Conservation (phyloP, 2,329 filamentous ascomycete genomes). For the Cladosporium sp. region DNA sequence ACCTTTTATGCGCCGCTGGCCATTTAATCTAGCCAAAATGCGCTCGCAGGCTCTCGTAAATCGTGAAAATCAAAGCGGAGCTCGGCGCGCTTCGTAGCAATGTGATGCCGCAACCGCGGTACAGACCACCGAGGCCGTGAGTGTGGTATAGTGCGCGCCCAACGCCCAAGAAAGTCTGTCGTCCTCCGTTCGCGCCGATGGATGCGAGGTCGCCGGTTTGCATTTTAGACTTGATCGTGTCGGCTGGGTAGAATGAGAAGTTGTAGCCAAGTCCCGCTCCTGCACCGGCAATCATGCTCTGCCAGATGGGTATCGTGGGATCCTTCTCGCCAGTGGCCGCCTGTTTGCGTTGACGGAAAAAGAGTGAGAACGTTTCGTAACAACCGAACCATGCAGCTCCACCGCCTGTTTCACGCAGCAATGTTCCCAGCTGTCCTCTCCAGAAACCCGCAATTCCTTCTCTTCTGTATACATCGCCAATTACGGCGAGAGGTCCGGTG, state of each 20-base stretch:
- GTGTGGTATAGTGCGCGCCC: conserved; percentile 71
- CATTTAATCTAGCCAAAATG: conserved; percentile 8
- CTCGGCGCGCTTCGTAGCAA: conserved; percentile 82
- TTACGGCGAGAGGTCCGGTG: conserved; percentile 58
- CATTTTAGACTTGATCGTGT: conserved; percentile 96
- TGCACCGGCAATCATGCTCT: conserved; percentile 83
- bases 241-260: conserved; percentile 93
- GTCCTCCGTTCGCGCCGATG: conserved; percentile 49
- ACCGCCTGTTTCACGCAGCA: conserved; percentile 90
- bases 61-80: conserved; percentile 96
- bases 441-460: conserved; percentile 85
- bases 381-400: conserved; percentile 92
- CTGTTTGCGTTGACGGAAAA: conserved; percentile 53
- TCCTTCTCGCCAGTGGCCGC: conserved; percentile 34
- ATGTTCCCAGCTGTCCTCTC: conserved; percentile 88
- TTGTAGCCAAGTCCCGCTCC: conserved; percentile 91
- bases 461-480: conserved; percentile 73
- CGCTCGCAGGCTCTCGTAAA: conserved; percentile 80
- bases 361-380: conserved; percentile 71
- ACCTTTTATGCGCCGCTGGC: no score
- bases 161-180: conserved; percentile 67
- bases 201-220: conserved; percentile 65
- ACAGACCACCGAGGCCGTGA: conserved; percentile 77
- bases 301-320: conserved; percentile 67
- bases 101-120: conserved; percentile 92